Percentiles rank a stretch among this genome's conserved stretches.
These are phyloP conservation scores for Pulveroboletus sp. DNA, from an alignment of 1,284 basidiomycete species.

Conservation along the genomic window DNA sequence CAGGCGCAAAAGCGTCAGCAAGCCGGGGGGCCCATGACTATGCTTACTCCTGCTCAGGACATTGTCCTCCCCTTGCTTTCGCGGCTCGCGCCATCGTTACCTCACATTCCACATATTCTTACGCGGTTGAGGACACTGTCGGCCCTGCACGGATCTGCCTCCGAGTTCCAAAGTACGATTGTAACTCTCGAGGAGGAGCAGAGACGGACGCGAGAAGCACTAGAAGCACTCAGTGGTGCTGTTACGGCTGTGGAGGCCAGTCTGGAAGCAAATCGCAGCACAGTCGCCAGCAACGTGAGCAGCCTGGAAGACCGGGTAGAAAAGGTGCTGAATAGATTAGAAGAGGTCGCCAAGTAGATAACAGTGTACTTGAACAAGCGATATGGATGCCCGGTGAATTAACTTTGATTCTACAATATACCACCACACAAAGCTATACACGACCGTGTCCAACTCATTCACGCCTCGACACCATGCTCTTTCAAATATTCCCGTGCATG, in stretches of 20 bases:
- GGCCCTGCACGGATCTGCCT: conserved; percentile 79
- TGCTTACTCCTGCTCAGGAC: conserved; percentile 53
- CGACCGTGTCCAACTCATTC: background rate
- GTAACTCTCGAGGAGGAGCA: conserved; percentile 75
- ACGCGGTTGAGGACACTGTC: conserved; percentile 84
- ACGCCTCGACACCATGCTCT: conserved; percentile 28
- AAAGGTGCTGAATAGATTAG: conserved; percentile 28
- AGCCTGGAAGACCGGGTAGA: conserved; percentile 52
- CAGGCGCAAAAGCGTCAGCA: conserved; percentile 40
- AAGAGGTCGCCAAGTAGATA: conserved; percentile 23
- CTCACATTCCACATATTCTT: conserved; percentile 90
- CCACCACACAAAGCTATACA: background rate
- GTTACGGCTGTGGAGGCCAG: conserved; percentile 74
- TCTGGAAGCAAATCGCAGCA: conserved; percentile 70
- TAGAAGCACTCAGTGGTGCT: conserved; percentile 70
- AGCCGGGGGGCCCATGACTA: conserved; percentile 37
- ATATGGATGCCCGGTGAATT: conserved; percentile 2
- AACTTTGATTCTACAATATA: background rate
- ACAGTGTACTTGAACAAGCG: background rate
- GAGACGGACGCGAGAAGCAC: conserved; percentile 56
- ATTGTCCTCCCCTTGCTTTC: conserved; percentile 75
- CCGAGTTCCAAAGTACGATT: conserved; percentile 73
- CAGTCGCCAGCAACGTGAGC: conserved; percentile 71
- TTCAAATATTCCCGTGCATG: conserved; percentile 48
- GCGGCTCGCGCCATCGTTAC: conserved; percentile 83